Percentiles rank a stretch among this genome's conserved stretches.
phyloP scores from a whole-genome alignment of 1,284 basidiomycete species.

The Porogramme epimiltina region DNA sequence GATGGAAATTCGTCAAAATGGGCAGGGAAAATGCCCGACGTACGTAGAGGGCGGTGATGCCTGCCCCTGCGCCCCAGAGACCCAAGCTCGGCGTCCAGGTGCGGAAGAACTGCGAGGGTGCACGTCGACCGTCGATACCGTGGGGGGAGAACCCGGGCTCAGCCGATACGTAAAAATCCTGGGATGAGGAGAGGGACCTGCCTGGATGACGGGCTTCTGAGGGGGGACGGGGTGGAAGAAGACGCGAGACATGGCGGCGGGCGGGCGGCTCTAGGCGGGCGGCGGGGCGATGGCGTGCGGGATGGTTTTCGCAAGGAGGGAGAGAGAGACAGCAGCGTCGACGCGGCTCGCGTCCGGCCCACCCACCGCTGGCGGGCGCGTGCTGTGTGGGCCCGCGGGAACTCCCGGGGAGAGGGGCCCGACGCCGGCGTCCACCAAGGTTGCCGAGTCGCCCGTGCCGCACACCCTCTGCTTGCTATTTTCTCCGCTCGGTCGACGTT shows the following conservation, averaged over 20 bases:
- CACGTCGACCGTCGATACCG: neutral
- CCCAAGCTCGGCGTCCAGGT: slow-evolving; percentile 61
- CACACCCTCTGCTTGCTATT: slow-evolving; percentile 3
- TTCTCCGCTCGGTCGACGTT: slow-evolving; percentile 8
- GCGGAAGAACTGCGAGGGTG: slow-evolving; percentile 33
- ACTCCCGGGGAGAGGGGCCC: slow-evolving; percentile 14
- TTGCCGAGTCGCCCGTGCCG: slow-evolving; percentile 10
- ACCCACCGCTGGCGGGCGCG: slow-evolving; percentile 5
- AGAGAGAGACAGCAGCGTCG: too few species aligned
- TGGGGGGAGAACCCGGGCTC: slow-evolving; percentile 1
- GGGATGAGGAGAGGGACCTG: slow-evolving; percentile 12
- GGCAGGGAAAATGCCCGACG: slow-evolving; percentile 29
- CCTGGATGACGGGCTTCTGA: slow-evolving; percentile 21
- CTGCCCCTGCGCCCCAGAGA: slow-evolving; percentile 71
- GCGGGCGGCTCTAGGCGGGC: slow-evolving; percentile 9
- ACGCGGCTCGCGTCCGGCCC: neutral
- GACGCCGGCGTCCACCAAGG: slow-evolving; percentile 20
- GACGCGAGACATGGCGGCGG: slow-evolving; percentile 30
- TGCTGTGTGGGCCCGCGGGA: slow-evolving; percentile 14
- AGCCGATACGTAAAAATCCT: neutral
- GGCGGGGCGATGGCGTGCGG: slow-evolving; percentile 7
- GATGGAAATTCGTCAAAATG: slow-evolving; percentile 5
- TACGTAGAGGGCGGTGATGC: slow-evolving; percentile 67
- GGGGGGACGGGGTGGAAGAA: slow-evolving; percentile 23
- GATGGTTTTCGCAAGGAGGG: slow-evolving; percentile 10